phyloP scores from a whole-genome alignment of 306 rosid species.

The Cucurbita argyrosperma region DNA sequence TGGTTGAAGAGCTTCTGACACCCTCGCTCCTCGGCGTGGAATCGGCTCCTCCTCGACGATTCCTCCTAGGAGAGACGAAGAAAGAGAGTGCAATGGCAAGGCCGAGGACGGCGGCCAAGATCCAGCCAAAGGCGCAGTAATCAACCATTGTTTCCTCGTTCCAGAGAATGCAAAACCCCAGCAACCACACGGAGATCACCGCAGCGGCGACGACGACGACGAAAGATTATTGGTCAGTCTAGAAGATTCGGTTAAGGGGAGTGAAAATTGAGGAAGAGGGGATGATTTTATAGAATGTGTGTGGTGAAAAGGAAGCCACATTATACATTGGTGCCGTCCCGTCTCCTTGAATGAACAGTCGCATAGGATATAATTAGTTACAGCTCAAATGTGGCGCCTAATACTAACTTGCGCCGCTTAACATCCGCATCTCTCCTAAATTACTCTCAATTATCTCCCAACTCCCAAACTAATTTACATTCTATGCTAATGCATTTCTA shows the following conservation, averaged over 20 bases:
- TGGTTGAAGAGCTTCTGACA: conserved; percentile 20
- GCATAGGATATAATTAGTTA: neutral
- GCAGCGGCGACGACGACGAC: neutral
- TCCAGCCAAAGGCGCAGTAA: conserved; percentile 33
- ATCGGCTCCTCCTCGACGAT: conserved; percentile 3
- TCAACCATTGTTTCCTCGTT: conserved; percentile 25
- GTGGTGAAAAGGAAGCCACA: neutral
- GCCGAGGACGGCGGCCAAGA: conserved; percentile 16
- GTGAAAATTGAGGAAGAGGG: neutral
- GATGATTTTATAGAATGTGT: neutral
- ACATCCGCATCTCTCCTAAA: too few species aligned
- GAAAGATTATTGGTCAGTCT: too few species aligned
- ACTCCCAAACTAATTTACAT: too few species aligned
- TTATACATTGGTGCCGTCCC: neutral
- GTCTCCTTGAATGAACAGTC: too few species aligned
- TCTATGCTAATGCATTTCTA: too few species aligned
- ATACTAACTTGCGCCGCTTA: neutral
- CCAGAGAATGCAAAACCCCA: conserved; percentile 8
- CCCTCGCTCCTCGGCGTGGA: conserved; percentile 11
- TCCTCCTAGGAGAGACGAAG: conserved; percentile 6
- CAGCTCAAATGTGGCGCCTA: neutral
- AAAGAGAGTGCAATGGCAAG: conserved; percentile 21
- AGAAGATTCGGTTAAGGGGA: neutral
- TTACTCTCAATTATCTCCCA: too few species aligned
- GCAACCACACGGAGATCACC: conserved; percentile 9